phyloP scores from a whole-genome alignment of 208 protist genomes.

The Crithidia bombi region DNA sequence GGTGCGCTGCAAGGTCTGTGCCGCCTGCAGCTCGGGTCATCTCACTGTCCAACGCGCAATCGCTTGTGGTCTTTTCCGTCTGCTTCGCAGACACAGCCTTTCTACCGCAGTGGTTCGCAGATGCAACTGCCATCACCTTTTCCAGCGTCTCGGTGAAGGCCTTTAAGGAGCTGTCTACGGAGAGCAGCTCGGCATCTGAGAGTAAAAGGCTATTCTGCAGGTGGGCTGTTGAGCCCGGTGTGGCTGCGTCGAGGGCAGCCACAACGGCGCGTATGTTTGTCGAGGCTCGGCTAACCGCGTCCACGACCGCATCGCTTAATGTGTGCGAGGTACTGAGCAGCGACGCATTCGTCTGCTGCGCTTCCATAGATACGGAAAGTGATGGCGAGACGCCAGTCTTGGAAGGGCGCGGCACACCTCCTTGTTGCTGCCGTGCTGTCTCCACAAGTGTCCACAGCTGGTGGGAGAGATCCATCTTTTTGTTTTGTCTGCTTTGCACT shows the following conservation, averaged over 20 bases:
- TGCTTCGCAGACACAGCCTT: constrained; percentile 1
- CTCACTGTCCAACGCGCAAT: neutral
- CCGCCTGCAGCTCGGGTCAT: neutral
- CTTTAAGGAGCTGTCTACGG: constrained; percentile 49
- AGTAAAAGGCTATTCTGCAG: constrained; percentile 68
- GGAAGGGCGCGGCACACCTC: neutral
- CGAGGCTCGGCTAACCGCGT: constrained; percentile 15
- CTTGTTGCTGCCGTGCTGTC: neutral
- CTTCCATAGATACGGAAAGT: neutral
- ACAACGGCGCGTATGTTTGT: constrained; percentile 31
- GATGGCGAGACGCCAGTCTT: neutral
- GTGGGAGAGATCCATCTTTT: constrained; percentile 26
- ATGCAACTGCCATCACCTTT: constrained; percentile 19
- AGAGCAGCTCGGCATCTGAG: constrained; percentile 74
- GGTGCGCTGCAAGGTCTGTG: constrained; percentile 25
- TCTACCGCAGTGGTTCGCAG: neutral
- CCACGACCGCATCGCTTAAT: neutral
- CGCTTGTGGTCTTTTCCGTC: neutral
- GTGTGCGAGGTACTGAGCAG: constrained; percentile 25
- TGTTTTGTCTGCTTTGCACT: neutral
- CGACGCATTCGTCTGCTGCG: constrained; percentile 15
- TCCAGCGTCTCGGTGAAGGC: constrained; percentile 45
- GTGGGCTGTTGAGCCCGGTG: constrained; percentile 34
- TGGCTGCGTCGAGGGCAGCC: constrained; percentile 49
- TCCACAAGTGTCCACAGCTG: constrained; percentile 32